Base-by-base conservation (phyloP, 140 eudicot species). In the Erigeron philadelphicus region DNA sequence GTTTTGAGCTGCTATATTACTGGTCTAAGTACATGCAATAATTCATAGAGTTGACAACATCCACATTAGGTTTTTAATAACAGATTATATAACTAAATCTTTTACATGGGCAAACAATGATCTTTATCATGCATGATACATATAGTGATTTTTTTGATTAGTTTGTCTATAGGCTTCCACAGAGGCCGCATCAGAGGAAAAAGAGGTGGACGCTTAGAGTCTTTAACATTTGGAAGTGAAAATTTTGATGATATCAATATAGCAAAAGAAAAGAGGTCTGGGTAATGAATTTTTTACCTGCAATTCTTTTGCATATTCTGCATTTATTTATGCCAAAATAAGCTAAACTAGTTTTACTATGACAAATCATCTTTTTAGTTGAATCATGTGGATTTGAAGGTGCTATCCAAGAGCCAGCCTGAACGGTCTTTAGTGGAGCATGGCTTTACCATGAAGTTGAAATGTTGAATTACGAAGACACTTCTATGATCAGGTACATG, bases 381-480 rank as follows among this genome's bases (percentile, higher is more conserved):
- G 38, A 31, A 31, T 31, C 38, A 0, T 61, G 95, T 92, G 50
- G 98, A 96, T 19, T 80, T 92, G 19, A 92, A 92, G 78, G 98
- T 92, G 45, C 80, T 92, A 35, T 92, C 88, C 71, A 92, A 92
- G 74, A 86, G 86, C 83, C 98, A 92, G 66, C 80, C 88, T 76
- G 88, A 92, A 66, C 90, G 84, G 81, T 92, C 98, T 73, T 96
- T 86, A 77, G 96, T 92, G 42, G 98, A 92, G 77, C 98, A 92
- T 78, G 88, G 78, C 90, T 92, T 49, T 89, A 96, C 11, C 89
- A 96, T 9, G 98, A 92, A 86, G 96, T 92, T 48, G 98, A 88
- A 75, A 92, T 84, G 96, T 92, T 48, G 98, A 92, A 75, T 88
- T 92, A 50, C 98, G 86, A 78, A 92, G 98, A 77, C 96, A 92